phyloP scores from a whole-genome alignment of 306 rosid species.

The Ochetophila trinervis region DNA sequence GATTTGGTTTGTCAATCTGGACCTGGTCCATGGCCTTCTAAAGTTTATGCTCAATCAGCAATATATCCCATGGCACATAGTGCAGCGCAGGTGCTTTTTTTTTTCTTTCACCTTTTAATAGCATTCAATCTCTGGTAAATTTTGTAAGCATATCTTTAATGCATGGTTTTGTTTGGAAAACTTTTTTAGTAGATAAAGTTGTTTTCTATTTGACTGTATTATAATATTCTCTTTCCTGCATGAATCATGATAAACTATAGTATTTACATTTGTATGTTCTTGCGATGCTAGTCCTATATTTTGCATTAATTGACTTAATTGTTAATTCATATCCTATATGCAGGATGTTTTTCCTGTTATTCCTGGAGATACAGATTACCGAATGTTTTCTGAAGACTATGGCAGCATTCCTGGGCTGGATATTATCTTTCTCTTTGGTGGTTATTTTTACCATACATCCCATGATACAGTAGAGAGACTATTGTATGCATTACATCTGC shows the following conservation, averaged over 20 bases:
- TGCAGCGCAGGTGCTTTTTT: constrained; percentile 78
- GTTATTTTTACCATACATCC: constrained; percentile 98
- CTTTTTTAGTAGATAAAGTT: neutral
- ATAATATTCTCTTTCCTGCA: neutral
- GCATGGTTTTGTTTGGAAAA: neutral
- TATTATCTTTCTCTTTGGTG: constrained; percentile 93
- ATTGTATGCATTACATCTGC: constrained; percentile 68
- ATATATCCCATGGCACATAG: constrained; percentile 96
- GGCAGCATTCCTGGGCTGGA: constrained; percentile 97
- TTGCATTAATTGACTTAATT: constrained; percentile 18
- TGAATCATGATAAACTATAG: neutral
- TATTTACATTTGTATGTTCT: neutral
- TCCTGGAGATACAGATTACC: constrained; percentile 98
- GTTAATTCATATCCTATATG: constrained; percentile 26
- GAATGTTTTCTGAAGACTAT: constrained; percentile 87
- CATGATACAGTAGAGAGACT: constrained; percentile 89
- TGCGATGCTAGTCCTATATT: neutral
- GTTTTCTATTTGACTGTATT: neutral
- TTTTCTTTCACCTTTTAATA: too few relatives aligned
- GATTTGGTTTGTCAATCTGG: constrained; percentile 99
- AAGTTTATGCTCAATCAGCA: constrained; percentile 85
- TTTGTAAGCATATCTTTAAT: neutral
- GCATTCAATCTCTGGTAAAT: neutral
- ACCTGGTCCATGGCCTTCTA: constrained; percentile 92
- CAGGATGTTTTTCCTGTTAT: constrained; percentile 95